Percentiles rank a stretch among this genome's conserved stretches.
Conservation (phyloP, 768 basidiomycete species). For the Termitomyces sp. region DNA sequence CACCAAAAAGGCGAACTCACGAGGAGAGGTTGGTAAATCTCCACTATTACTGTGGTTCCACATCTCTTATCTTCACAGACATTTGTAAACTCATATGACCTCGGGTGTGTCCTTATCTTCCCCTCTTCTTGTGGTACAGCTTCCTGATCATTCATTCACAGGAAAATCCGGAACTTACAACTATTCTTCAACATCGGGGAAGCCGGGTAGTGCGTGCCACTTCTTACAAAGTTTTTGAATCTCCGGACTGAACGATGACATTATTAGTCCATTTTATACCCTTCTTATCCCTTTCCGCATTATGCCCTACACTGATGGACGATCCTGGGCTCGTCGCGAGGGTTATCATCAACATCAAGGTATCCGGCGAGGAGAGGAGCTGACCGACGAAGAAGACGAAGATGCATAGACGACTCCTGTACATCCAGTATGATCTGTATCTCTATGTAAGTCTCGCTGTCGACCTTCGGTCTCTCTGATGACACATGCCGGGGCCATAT, state of each 20-base stretch:
- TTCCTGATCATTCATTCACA: slow-evolving; percentile 12
- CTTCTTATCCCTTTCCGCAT: slow-evolving; percentile 79
- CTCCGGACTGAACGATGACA: background rate
- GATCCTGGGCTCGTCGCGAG: slow-evolving; percentile 65
- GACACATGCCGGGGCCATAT: slow-evolving; percentile 85
- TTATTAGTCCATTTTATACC: slow-evolving; percentile 61
- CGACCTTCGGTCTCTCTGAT: slow-evolving; percentile 31
- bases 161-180: slow-evolving; percentile 60
- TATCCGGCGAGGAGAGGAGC: slow-evolving; percentile 70
- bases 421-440: background rate
- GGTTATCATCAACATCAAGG: slow-evolving; percentile 61
- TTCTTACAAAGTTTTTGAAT: background rate
- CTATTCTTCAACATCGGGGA: slow-evolving; percentile 86
- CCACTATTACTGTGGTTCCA: background rate
- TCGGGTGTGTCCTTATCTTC: slow-evolving; percentile 47
- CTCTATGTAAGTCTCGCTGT: background rate
- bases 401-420: slow-evolving; percentile 20
- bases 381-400: slow-evolving; percentile 80
- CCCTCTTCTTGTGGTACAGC: background rate
- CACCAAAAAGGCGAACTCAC: slow-evolving; percentile 53
- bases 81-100: slow-evolving; percentile 89
- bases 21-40: slow-evolving; percentile 56
- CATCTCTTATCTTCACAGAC: slow-evolving; percentile 29
- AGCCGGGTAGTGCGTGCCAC: slow-evolving; percentile 67
- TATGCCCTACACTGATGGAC: slow-evolving; percentile 81